Evolutionary conservation across 2,329 filamentous ascomycete species (phyloP).

Genomic region (Lizonia empirigonia): DNA sequence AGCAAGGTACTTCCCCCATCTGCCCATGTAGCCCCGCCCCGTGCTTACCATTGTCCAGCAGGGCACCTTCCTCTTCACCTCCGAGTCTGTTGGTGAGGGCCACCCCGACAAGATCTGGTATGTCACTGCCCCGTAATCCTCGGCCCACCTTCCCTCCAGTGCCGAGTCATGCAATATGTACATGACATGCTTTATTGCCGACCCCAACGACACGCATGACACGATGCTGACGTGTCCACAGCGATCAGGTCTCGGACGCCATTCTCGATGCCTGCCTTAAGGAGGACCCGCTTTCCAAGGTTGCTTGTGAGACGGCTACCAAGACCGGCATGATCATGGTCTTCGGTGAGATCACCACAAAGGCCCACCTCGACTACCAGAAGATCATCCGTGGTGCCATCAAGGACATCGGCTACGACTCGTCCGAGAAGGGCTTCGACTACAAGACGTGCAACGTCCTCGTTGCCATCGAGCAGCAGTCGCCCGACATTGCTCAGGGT

Average conservation of each 20-base stretch:
- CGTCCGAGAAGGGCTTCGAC: constrained; percentile 97
- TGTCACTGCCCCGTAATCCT: constrained; percentile 17
- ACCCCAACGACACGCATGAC: not conserved
- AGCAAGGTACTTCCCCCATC: constrained; percentile 32
- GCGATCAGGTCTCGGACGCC: constrained; percentile 96
- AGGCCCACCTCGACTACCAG: constrained; percentile 95
- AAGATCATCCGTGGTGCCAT: constrained; percentile 92
- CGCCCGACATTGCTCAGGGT: constrained; percentile 97
- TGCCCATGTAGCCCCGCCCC: constrained; percentile 15
- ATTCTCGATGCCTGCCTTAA: constrained; percentile 96
- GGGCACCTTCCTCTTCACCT: constrained; percentile 55
- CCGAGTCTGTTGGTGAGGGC: constrained; percentile 58
- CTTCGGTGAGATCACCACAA: constrained; percentile 87
- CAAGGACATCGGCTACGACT: constrained; percentile 99
- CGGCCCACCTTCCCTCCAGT: not conserved
- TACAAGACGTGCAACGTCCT: constrained; percentile 99
- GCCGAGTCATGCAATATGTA: not conserved
- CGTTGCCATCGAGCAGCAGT: constrained; percentile 99
- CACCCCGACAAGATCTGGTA: constrained; percentile 95
- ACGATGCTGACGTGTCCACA: constrained; percentile 43
- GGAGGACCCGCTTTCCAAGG: constrained; percentile 95
- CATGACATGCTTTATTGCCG: constrained; percentile 13
- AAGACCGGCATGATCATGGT: constrained; percentile 99
- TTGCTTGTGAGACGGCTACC: constrained; percentile 98
- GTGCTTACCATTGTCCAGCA: constrained; percentile 33